Percentiles rank a stretch among this genome's conserved stretches.
These are phyloP conservation scores for Suillus lakei DNA, from an alignment of 768 basidiomycete species.

Conservation along the genomic window DNA sequence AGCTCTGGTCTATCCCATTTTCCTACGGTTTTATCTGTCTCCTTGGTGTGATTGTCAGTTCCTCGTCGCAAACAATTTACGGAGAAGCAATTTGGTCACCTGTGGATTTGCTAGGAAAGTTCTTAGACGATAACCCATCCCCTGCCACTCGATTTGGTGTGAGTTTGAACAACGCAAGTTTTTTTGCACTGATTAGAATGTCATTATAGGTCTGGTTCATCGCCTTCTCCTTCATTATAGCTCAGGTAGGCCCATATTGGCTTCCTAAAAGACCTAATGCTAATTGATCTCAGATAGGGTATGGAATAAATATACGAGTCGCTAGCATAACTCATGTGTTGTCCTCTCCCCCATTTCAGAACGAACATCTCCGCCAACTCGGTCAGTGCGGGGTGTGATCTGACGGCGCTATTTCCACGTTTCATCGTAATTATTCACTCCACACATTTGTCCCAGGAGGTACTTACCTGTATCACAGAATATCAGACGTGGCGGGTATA, in stretches of 20 bases:
- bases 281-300: slow-evolving; percentile 10
- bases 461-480: slow-evolving; percentile 43
- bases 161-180: slow-evolving; percentile 12
- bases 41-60: slow-evolving; percentile 77
- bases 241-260: slow-evolving; percentile 47
- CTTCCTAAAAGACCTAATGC: background rate
- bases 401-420: slow-evolving; percentile 73
- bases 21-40: slow-evolving; percentile 74
- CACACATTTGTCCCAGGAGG: background rate
- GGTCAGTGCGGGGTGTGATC: slow-evolving; percentile 76
- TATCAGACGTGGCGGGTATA: slow-evolving; percentile 78
- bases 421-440: slow-evolving; percentile 53
- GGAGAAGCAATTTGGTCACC: slow-evolving; percentile 77
- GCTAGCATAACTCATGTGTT: slow-evolving; percentile 21
- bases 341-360: background rate
- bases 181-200: slow-evolving; percentile 1
- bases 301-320: background rate
- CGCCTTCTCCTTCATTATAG: slow-evolving; percentile 71
- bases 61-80: slow-evolving; percentile 70
- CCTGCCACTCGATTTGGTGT: slow-evolving; percentile 67
- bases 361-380: slow-evolving; percentile 81
- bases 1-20: slow-evolving; percentile 68
- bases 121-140: slow-evolving; percentile 62
- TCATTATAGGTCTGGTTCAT: slow-evolving; percentile 66
- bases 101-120: slow-evolving; percentile 64